Evolutionary conservation across 2,329 filamentous ascomycete species (phyloP).

Genomic region (Macrophomina tecta): DNA sequence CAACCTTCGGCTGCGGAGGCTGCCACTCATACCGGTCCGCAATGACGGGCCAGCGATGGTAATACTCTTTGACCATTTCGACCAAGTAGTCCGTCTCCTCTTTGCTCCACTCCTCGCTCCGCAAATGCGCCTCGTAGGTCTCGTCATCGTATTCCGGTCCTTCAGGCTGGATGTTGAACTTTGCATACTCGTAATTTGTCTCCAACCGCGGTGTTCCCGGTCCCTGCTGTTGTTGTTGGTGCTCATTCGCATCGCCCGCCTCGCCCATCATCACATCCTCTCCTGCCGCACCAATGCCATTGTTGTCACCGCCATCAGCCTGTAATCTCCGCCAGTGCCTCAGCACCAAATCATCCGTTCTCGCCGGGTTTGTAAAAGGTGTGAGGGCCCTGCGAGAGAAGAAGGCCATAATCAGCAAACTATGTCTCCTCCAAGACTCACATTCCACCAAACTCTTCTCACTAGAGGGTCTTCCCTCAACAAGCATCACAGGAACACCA

Average conservation of each 20-base stretch:
- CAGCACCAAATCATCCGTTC: slow-evolving; percentile 72
- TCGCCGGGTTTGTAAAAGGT: slow-evolving; percentile 78
- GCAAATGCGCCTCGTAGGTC: slow-evolving; percentile 78
- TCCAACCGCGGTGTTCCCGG: slow-evolving; percentile 43
- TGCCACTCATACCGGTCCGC: slow-evolving; percentile 89
- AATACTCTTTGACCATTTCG: slow-evolving; percentile 74
- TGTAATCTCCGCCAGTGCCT: slow-evolving; percentile 79
- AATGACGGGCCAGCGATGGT: slow-evolving; percentile 88
- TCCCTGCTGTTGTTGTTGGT: slow-evolving; percentile 25
- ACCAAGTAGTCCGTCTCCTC: slow-evolving; percentile 95
- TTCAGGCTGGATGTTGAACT: slow-evolving; percentile 83
- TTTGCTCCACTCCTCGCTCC: slow-evolving; percentile 81
- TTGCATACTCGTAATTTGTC: slow-evolving; percentile 70
- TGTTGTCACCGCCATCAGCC: slow-evolving; percentile 23
- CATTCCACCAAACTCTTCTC: not conserved
- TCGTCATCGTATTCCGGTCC: slow-evolving; percentile 85
- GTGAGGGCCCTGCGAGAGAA: slow-evolving; percentile 40
- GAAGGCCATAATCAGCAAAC: not conserved
- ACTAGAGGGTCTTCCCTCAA: not conserved
- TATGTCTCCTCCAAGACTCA: not conserved
- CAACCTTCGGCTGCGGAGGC: slow-evolving; percentile 34
- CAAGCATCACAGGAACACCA: not conserved
- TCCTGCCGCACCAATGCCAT: slow-evolving; percentile 35
- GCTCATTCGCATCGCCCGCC: slow-evolving; percentile 37
- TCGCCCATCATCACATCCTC: slow-evolving; percentile 39